A percentile compares a stretch with the other conserved stretches of the same genome.
Evolutionary conservation across 345 rosid genomes (phyloP).

Genomic region (Populus ilicifolia): DNA sequence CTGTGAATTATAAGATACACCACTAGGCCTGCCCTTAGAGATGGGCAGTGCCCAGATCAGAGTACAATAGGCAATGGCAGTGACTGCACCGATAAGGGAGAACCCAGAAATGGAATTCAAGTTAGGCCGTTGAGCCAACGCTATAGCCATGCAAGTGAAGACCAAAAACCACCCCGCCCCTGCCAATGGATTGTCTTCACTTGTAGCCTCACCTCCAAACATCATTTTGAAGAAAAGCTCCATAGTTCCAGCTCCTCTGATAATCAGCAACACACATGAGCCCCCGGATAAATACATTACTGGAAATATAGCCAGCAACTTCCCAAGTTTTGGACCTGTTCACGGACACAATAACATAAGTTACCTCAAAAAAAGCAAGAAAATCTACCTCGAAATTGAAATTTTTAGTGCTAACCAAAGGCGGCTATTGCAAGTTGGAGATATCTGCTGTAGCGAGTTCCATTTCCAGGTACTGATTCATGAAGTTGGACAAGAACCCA

Average conservation of each 20-base stretch:
- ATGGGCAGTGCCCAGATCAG: constrained; percentile 38
- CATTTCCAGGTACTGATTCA: constrained; percentile 29
- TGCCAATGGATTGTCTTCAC: constrained; percentile 20
- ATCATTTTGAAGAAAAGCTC: constrained; percentile 24
- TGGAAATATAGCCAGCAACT: constrained; percentile 45
- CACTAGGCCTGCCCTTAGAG: constrained; percentile 18
- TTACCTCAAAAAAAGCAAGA: too few species aligned
- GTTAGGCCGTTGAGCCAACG: constrained; percentile 43
- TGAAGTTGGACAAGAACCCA: constrained; percentile 48
- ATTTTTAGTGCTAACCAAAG: constrained; percentile 32
- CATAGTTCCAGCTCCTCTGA: constrained; percentile 38
- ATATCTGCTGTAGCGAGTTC: constrained; percentile 47
- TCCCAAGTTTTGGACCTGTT: constrained; percentile 50
- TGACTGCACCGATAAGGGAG: constrained; percentile 38
- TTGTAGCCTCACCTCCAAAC: constrained; percentile 2
- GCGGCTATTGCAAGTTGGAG: constrained; percentile 48
- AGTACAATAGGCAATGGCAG: constrained; percentile 33
- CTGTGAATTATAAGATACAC: constrained; percentile 19
- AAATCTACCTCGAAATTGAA: too few species aligned
- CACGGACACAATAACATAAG: too few species aligned
- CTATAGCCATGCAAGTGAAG: constrained; percentile 41
- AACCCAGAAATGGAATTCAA: constrained; percentile 38
- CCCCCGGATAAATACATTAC: constrained; percentile 65
- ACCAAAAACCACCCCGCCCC: constrained; percentile 42
- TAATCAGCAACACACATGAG: constrained; percentile 42